Base-by-base conservation (phyloP, 2,329 filamentous ascomycete species). In the Zasmidium citrigriseum region DNA sequence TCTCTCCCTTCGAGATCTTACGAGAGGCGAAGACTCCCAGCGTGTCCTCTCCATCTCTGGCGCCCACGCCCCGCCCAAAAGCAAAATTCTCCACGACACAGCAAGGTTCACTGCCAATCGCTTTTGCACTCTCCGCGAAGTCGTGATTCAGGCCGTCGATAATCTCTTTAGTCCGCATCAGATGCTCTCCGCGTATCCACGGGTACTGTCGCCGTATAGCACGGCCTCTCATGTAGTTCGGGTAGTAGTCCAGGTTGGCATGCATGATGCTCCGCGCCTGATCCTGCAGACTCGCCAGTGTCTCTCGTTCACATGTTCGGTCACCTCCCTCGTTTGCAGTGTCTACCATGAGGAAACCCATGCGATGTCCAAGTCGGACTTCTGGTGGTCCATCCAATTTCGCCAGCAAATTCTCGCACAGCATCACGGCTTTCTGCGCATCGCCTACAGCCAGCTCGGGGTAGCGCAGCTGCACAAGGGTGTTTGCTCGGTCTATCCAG, bases 381-480 rank as follows among this genome's bases (percentile, higher is more conserved):
- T 55, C 45, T 14, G 60, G 55, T 34, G 38, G 47, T 20, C 50
- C n/a, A n/a, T 55, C 24, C 10, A 67, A 22, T 2, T 47, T 41
- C 5, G 25, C 27, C 3, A 67, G 52, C 9, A 65, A 12, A 3
- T 52, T 48, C 14, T 56, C 29, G 46, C 62, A 66, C 14, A 71
- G 61, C 3, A 63, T 48, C 3, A 45, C n/a, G 2, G 66, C 64
- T 50, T 70, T 72, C 22, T 59, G 53, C 0, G 64, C 64, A 52
- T 71, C 70, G 10, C 68, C 70, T 3, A 64, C 60, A 10, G 68
- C 70, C 3, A 72, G 62, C 48, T 72, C 70, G 2, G 70, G 69
- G 44, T 67, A 70, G 4, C 58, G 58, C 21, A 71, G 27, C 0
- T 44, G 10, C 12, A 24, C 44, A 4, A 70, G 53, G 1, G 60